These are phyloP conservation scores for Noccaea caerulescens DNA, from an alignment of 345 rosid species.

Conservation along the genomic window DNA sequence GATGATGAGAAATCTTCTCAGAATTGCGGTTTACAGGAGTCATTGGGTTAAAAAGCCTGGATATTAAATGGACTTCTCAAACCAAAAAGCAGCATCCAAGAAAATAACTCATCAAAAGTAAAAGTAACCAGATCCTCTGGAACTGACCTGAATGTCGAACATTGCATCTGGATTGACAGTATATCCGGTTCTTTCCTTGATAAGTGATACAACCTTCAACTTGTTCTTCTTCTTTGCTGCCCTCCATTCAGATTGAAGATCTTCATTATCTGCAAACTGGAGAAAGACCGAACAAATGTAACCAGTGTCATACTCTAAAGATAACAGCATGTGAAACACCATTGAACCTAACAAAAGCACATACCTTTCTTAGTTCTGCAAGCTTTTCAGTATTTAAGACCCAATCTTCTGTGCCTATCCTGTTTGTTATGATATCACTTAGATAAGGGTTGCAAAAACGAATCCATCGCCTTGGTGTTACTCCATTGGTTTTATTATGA, in stretches of 20 bases:
- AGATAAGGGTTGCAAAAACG: constrained; percentile 70
- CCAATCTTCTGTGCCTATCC: constrained; percentile 82
- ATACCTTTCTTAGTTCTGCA: constrained; percentile 63
- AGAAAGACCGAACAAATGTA: constrained; percentile 25
- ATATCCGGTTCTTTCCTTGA: constrained; percentile 78
- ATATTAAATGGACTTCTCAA: not conserved
- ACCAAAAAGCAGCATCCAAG: not conserved
- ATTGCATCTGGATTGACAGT: constrained; percentile 74
- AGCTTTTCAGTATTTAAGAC: constrained; percentile 66
- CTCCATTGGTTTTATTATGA: constrained; percentile 84
- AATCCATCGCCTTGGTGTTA: constrained; percentile 84
- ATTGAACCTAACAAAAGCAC: constrained; percentile 11
- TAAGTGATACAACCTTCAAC: constrained; percentile 64
- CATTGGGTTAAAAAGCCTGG: not conserved
- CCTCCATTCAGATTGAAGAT: constrained; percentile 71
- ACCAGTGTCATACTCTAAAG: not conserved
- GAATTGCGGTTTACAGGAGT: not conserved
- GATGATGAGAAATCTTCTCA: constrained; percentile 16
- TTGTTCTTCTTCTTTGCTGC: constrained; percentile 72
- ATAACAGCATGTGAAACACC: constrained; percentile 25
- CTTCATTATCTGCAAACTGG: constrained; percentile 75
- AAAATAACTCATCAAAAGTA: constrained; percentile 1
- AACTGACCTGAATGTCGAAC: constrained; percentile 82
- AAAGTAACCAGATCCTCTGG: constrained; percentile 18
- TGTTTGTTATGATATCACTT: constrained; percentile 65